Evolutionary conservation across 306 rosid genomes (phyloP).

Genomic region (Albizia julibrissin): DNA sequence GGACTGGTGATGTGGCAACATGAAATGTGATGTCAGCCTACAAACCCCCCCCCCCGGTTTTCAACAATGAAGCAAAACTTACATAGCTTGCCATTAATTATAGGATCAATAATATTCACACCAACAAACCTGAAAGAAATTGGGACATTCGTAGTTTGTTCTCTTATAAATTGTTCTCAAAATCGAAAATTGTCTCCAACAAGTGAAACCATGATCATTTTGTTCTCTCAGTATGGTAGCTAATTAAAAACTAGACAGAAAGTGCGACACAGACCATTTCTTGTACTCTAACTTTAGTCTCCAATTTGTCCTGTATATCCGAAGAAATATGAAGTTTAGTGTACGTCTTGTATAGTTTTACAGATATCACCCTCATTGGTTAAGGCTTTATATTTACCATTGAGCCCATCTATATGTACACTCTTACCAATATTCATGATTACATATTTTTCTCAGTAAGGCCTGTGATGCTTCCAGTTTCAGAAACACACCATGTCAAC

Average conservation of each 20-base stretch:
- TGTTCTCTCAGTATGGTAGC: not conserved
- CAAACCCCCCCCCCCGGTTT: too few species aligned
- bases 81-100: not conserved
- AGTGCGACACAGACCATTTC: not conserved
- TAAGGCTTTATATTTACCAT: conserved; percentile 4
- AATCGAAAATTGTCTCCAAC: not conserved
- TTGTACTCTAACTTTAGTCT: not conserved
- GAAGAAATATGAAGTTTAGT: not conserved
- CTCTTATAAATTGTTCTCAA: not conserved
- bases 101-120: not conserved
- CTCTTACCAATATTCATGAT: not conserved
- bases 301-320: not conserved
- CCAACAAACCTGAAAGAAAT: not conserved
- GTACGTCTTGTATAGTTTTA: not conserved
- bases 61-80: too few species aligned
- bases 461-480: not conserved
- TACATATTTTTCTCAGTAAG: not conserved
- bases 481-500: not conserved
- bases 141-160: not conserved
- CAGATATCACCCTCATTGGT: conserved; percentile 3
- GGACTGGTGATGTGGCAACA: not conserved
- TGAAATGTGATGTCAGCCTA: too few species aligned
- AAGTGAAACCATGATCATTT: not conserved
- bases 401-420: not conserved
- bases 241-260: not conserved